Evolutionary conservation across 2,329 filamentous ascomycete species (phyloP), one percentile per base, ranked within the genome.

Genomic region (Westerdykella ornata): DNA sequence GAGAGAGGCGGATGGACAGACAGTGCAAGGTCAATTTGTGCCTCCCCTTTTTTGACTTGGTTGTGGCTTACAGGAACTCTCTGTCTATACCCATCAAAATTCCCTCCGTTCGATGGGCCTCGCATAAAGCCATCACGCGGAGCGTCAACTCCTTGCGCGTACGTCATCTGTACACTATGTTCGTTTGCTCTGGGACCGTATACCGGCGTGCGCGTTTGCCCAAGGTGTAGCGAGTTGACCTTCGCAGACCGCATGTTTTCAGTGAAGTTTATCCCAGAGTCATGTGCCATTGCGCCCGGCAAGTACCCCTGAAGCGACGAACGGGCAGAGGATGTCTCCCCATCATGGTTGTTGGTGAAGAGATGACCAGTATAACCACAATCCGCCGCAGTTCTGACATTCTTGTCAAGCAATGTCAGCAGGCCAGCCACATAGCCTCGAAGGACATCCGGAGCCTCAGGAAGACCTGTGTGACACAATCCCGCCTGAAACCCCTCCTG

Each of bases 401-500:
- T 18, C 20, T 60, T 57, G 22, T 62, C 57, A 8, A 66, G 45
- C 34, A 59, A 60, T 14, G 54, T 48, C 4, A 54, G 20, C 15
- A 66, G 52, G 31, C 62, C 62, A 39, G 63, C 59, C 7, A 60
- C 47, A 39, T 57, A 64, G 2, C 62, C 62, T 37, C 57, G 53
- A 17, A 66, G 38, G n/a, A 64, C 58, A 17, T 63, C 62, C 2
- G 48, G 45, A 28, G 44, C 54, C 34, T 57, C 54, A 8, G 61
- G 57, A 40, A 66, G 56, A 12, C 59, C 60, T 30, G 59, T 41
- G 34, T 63, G 62, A 30, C 60, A 53, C n/a, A 60, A 58, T 11
- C 62, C 62, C 14, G 61, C 60, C 41, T 66, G 62, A n/a, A 57
- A 66, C 1, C 61, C 62, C 39, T 66, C 61, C 40, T 66, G 62